Base-by-base conservation (phyloP, 352 stramenopile genomes). In the Pythium aphanidermatum region DNA sequence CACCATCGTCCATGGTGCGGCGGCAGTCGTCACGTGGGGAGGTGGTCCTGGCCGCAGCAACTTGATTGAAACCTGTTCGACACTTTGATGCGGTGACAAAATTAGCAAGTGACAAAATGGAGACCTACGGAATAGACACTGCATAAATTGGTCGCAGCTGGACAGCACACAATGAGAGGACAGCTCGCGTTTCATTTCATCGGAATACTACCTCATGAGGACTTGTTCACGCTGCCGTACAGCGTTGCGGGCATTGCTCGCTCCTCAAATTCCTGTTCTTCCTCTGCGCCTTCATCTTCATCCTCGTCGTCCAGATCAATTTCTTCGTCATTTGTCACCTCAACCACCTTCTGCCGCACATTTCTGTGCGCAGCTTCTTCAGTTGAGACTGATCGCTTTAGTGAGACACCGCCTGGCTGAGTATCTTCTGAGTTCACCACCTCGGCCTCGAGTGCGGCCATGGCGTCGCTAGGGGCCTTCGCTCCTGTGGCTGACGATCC, bases 241-340 rank as follows among this genome's bases (percentile, higher is more conserved):
- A 87, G 44, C 1, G 73, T 83, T 5, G 68, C 68, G 2, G 77
- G 74, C 24, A 86, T 42, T 12, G 65, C 61, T 7, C 69, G 63
- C 60, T 91, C 65, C 55, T 86, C 74, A 30, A 85, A 58, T 6
- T 80, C 46, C 23, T 59, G 34, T 23, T 47, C 34, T 21, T 56
- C 55, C 33, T 55, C 47, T 25, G 58, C 54, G 17, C 73, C 64
- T 12, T 80, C 64, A 14, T 83, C 70, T 2, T 83, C 65, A 10
- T 80, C 78, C 50, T 94, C 78, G 37, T 95, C 83, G 40, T 97
- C 92, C 36, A 97, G 65, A 37, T 98, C 87, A 49, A 98, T 97
- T 48, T 98, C 92, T 73, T 96, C 87, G 48, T 89, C 83, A 43
- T 92, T 92, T 16, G 56, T 43, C 37, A 89, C 67, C 24, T 81